Evolutionary conservation across 2,329 filamentous ascomycete genomes (phyloP), one percentile per base, ranked within the genome.

Genomic region (Mariannaea sp.): DNA sequence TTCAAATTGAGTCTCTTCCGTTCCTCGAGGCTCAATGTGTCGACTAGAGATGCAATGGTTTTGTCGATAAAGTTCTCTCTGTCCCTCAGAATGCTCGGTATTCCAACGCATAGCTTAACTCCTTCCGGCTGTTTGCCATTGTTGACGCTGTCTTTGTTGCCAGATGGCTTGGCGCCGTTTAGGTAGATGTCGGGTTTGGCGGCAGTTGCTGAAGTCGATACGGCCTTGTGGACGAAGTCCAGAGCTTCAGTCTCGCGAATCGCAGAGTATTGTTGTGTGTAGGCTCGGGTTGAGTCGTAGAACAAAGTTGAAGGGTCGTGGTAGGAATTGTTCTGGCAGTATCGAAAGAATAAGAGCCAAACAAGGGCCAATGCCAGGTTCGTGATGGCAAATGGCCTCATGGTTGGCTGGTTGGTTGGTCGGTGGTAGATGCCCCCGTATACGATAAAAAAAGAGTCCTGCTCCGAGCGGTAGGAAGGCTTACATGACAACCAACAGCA

Each of bases 41-140:
- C 64, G 7, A 68, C 56, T 1, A 72, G 53, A 1, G 70, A 71
- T 0, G 64, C 68, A n/a, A 69, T 32, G 0, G 67, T 63, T 13
- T 55, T 53, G 0, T 56, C 55, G 2, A 68, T 48, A 38, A 68
- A 70, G 19, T 67, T 58, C n/a, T 65, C 57, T 4, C 55, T 51
- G 13, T 64, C 61, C 19, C 68, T 53, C 7, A 56, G 58, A 6
- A 70, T 53, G 13, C 61, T 69, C 3, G 68, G 68, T 16, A 71
- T 64, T 7, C 68, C 68, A 16, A 71, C 40, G 22, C 67, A 71
- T 30, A 67, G 49, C 17, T 46, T 55, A 22, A 47, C 17, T 9
- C 52, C 48, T 7, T 51, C 42, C 2, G 52, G 40, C 2, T 45
- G 36, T 6, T 41, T 38, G 2, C 41, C 4, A 14, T 26, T 27